Conservation (phyloP, 2,329 filamentous ascomycete species). For the Colletotrichum tropicicola region DNA sequence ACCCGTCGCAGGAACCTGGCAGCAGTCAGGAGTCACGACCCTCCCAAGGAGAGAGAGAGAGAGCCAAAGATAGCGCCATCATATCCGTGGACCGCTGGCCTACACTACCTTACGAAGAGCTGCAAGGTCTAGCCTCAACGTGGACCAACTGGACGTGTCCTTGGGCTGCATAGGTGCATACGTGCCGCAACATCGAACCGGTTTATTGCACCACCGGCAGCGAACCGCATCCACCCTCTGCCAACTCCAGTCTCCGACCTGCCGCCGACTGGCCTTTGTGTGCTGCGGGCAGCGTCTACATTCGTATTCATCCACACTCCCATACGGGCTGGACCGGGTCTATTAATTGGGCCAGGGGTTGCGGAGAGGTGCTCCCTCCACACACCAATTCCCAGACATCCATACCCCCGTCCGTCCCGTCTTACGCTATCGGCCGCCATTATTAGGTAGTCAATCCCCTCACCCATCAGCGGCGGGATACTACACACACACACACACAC, state of each 20-base stretch:
- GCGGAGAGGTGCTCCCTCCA: conserved; percentile 20
- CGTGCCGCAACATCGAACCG: conserved; percentile 14
- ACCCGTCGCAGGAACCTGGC: conserved; percentile 4
- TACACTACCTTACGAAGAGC: background rate
- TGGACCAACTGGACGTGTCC: conserved; percentile 20
- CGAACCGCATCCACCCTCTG: conserved; percentile 15
- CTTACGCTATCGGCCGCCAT: conserved; percentile 23
- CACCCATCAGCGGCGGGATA: background rate
- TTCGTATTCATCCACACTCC: conserved; percentile 22
- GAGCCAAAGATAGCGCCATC: conserved; percentile 16
- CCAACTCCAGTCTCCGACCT: too few relatives aligned
- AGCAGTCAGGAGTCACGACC: too few relatives aligned
- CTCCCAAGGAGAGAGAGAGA: too few relatives aligned
- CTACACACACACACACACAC: background rate
- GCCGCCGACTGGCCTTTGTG: background rate
- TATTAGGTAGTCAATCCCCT: conserved; percentile 18
- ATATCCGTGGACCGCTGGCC: background rate
- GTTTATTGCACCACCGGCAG: conserved; percentile 28
- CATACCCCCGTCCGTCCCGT: conserved; percentile 26
- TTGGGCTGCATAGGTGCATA: background rate
- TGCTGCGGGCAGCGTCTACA: background rate
- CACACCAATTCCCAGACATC: conserved; percentile 29
- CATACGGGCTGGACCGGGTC: conserved; percentile 25
- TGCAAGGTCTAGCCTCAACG: conserved; percentile 15
- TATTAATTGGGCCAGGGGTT: conserved; percentile 24